Conservation (phyloP, 2,329 filamentous ascomycete genomes). For the Xylariaceae sp. region DNA sequence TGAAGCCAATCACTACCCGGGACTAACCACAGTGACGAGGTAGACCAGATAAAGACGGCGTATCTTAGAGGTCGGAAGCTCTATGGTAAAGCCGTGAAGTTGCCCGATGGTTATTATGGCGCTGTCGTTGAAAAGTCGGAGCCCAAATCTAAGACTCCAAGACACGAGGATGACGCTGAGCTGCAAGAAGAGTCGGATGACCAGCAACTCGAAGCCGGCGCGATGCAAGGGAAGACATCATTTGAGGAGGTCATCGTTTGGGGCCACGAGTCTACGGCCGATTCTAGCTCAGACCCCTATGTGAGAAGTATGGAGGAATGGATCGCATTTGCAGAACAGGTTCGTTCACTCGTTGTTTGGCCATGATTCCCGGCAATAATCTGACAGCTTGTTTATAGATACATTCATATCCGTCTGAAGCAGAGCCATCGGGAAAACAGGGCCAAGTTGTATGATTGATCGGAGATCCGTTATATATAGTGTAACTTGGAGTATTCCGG, state of each 20-base stretch:
- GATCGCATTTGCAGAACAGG: constrained; percentile 71
- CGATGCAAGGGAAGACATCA: constrained; percentile 63
- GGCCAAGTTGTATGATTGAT: not conserved
- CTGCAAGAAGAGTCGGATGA: constrained; percentile 49
- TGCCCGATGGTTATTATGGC: constrained; percentile 75
- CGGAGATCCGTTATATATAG: too few species aligned
- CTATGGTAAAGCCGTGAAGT: constrained; percentile 63
- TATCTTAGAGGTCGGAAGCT: constrained; percentile 84
- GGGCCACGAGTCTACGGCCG: constrained; percentile 73
- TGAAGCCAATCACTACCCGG: not conserved
- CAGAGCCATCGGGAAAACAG: constrained; percentile 13
- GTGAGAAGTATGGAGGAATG: constrained; percentile 79
- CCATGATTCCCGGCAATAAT: not conserved
- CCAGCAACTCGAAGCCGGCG: constrained; percentile 51
- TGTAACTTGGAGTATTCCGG: too few species aligned
- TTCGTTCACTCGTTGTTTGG: constrained; percentile 43
- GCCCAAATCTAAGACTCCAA: constrained; percentile 37
- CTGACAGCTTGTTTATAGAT: constrained; percentile 34
- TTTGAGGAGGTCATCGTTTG: constrained; percentile 83
- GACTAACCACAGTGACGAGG: constrained; percentile 12
- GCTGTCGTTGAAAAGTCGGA: constrained; percentile 58
- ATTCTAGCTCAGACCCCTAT: constrained; percentile 67
- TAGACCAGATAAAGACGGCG: constrained; percentile 57
- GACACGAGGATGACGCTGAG: constrained; percentile 43
- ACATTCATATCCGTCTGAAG: constrained; percentile 36